These are phyloP conservation scores for Pythium biforme DNA, from an alignment of 352 stramenopile species.

Conservation along the genomic window DNA sequence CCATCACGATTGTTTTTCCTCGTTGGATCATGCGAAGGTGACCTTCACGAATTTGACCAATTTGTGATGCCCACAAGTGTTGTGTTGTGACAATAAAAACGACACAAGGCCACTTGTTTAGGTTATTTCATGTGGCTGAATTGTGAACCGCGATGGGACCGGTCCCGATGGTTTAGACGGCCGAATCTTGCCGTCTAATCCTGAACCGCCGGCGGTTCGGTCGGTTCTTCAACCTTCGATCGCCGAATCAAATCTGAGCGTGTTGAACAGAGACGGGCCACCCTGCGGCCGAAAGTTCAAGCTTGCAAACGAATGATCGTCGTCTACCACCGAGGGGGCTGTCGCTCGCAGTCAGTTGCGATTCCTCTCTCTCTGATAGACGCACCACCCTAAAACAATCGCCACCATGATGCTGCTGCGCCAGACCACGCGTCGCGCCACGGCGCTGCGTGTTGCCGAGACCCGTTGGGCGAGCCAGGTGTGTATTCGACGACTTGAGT, in stretches of 20 bases:
- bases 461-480: slow-evolving; percentile 24
- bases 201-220: slow-evolving; percentile 9
- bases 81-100: too few species aligned
- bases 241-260: slow-evolving; percentile 12
- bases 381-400: neutral
- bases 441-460: slow-evolving; percentile 16
- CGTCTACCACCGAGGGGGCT: neutral
- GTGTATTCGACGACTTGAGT: neutral
- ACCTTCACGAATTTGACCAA: neutral
- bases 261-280: slow-evolving; percentile 15
- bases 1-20: too few species aligned
- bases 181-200: slow-evolving; percentile 10
- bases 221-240: slow-evolving; percentile 27
- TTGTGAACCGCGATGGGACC: neutral
- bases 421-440: slow-evolving; percentile 20
- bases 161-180: neutral
- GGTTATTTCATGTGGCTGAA: neutral
- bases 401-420: slow-evolving; percentile 14
- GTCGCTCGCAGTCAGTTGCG: slow-evolving; percentile 4
- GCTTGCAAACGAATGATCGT: slow-evolving; percentile 23
- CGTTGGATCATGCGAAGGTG: too few species aligned
- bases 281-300: slow-evolving; percentile 14
- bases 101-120: neutral
- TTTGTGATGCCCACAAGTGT: neutral
- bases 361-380: neutral